Evolutionary conservation across 2,329 filamentous ascomycete genomes (phyloP).

Genomic region (Fusarium equiseti): DNA sequence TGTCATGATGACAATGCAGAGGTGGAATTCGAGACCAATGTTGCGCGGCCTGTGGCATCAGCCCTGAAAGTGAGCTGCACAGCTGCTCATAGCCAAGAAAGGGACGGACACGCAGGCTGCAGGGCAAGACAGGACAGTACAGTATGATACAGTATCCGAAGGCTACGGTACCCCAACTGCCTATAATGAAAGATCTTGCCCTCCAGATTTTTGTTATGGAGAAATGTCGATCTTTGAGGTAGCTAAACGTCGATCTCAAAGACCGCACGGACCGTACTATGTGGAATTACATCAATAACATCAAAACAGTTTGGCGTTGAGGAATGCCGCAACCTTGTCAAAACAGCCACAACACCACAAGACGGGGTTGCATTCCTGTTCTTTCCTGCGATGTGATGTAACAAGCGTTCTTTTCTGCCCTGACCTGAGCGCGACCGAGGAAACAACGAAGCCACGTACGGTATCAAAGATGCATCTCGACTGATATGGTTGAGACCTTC

Average conservation of each 20-base stretch:
- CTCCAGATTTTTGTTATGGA: conserved; percentile 22
- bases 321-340: conserved; percentile 34
- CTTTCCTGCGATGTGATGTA: conserved; percentile 11
- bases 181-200: conserved; percentile 6
- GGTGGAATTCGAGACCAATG: conserved; percentile 7
- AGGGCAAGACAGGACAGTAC: not conserved
- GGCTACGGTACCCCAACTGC: not conserved
- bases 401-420: not conserved
- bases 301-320: conserved; percentile 12
- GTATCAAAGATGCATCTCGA: conserved; percentile 20
- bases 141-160: conserved; percentile 9
- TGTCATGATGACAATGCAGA: conserved; percentile 39
- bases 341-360: conserved; percentile 30
- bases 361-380: conserved; percentile 29
- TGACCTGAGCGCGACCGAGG: conserved; percentile 1
- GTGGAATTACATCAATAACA: conserved; percentile 15
- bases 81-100: conserved; percentile 3
- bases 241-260: conserved; percentile 34
- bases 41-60: not conserved
- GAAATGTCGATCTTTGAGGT: conserved; percentile 29
- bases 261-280: conserved; percentile 43
- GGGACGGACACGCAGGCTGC: not conserved
- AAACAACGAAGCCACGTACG: conserved; percentile 27
- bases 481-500: conserved; percentile 25
- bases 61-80: conserved; percentile 12